phyloP scores from a whole-genome alignment of 345 rosid genomes.

The Excoecaria cochinchinensis region DNA sequence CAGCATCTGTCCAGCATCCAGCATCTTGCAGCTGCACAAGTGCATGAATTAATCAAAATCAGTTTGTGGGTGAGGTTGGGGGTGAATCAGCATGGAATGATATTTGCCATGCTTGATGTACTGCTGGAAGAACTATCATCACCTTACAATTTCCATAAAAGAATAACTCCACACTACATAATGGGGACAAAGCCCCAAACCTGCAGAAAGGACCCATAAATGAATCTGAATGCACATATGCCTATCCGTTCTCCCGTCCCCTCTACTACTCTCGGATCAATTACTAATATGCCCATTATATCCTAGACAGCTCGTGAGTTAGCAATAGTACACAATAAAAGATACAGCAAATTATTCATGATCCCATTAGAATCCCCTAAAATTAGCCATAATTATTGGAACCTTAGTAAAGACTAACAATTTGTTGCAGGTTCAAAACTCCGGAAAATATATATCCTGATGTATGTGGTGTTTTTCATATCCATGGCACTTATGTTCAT shows the following conservation, averaged over 20 bases:
- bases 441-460: background rate
- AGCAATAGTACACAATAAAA: background rate
- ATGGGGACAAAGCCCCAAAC: background rate
- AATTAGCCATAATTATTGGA: background rate
- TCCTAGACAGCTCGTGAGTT: background rate
- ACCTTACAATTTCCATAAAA: background rate
- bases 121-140: background rate
- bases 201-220: background rate
- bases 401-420: background rate
- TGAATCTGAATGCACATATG: background rate
- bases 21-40: slow-evolving; percentile 86
- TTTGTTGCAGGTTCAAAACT: background rate
- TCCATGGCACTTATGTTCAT: background rate
- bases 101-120: background rate
- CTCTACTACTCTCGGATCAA: background rate
- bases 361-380: background rate
- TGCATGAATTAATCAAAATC: background rate
- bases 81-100: too few species aligned
- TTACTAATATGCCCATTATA: background rate
- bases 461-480: background rate
- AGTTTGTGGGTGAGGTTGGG: background rate
- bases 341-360: background rate
- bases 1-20: slow-evolving; percentile 98
- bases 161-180: background rate
- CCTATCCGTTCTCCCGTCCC: background rate